These are phyloP conservation scores for Pouteria campechiana DNA, from an alignment of 179 eudicot genomes.

Conservation along the genomic window DNA sequence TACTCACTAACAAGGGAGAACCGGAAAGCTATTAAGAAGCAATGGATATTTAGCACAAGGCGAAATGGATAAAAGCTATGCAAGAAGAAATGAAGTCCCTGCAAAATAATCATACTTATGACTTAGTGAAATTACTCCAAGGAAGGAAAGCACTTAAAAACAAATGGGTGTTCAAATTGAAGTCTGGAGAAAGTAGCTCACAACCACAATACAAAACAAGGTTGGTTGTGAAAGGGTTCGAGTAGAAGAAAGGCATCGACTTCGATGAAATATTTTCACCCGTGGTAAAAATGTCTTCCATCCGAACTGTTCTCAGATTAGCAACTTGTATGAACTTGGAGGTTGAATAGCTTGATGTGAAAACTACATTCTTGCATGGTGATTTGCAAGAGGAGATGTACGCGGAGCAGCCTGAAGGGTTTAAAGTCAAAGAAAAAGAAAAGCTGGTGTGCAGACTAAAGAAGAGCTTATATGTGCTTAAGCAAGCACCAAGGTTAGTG, in stretches of 20 bases:
- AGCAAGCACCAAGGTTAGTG: no score
- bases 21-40: neutral
- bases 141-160: neutral
- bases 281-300: neutral
- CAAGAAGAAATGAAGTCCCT: neutral
- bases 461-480: no score
- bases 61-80: neutral
- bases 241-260: neutral
- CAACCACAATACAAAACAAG: neutral
- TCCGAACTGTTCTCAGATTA: neutral
- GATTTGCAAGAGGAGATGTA: constrained; percentile 1
- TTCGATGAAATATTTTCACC: constrained; percentile 2
- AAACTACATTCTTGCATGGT: neutral
- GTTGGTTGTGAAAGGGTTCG: no score
- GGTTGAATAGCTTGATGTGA: neutral
- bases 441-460: no score
- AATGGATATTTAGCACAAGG: neutral
- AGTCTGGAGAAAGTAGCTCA: neutral
- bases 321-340: neutral
- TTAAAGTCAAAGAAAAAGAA: no score
- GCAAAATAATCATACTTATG: no score
- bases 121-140: no score
- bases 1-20: neutral
- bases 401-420: no score
- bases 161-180: neutral